phyloP scores from a whole-genome alignment of 495 filamentous ascomycete genomes.

The Aspergillus leporis region DNA sequence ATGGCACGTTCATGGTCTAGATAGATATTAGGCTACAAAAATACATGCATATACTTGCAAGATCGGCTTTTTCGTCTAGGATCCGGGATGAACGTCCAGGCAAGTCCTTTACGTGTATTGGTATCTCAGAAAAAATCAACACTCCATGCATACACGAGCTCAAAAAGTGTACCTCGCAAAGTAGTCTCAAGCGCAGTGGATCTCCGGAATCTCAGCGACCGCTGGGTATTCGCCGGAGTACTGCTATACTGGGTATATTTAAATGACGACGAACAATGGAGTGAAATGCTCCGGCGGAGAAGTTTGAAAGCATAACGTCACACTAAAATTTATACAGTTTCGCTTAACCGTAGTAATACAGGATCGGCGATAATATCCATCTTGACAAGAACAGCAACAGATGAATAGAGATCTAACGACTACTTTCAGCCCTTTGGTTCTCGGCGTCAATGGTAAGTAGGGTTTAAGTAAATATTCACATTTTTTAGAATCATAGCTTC shows the following conservation, averaged over 20 bases:
- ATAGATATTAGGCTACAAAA: too few species aligned
- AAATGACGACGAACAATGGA: conserved; percentile 1
- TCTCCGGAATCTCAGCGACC: not conserved
- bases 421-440: not conserved
- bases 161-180: not conserved
- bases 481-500: not conserved
- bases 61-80: too few species aligned
- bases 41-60: too few species aligned
- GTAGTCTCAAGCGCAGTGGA: not conserved
- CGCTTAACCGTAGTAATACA: not conserved
- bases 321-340: not conserved
- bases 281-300: conserved; percentile 1
- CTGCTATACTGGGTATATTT: not conserved
- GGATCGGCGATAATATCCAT: not conserved
- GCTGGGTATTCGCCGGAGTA: not conserved
- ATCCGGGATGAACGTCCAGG: too few species aligned
- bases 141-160: not conserved
- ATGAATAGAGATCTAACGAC: not conserved
- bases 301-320: not conserved
- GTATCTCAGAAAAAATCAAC: not conserved
- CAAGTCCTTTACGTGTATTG: not conserved
- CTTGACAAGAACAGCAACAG: not conserved
- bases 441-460: not conserved
- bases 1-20: too few species aligned
- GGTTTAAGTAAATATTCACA: not conserved